phyloP scores from a whole-genome alignment of 2,329 filamentous ascomycete species.

The Monilinia aucupariae region DNA sequence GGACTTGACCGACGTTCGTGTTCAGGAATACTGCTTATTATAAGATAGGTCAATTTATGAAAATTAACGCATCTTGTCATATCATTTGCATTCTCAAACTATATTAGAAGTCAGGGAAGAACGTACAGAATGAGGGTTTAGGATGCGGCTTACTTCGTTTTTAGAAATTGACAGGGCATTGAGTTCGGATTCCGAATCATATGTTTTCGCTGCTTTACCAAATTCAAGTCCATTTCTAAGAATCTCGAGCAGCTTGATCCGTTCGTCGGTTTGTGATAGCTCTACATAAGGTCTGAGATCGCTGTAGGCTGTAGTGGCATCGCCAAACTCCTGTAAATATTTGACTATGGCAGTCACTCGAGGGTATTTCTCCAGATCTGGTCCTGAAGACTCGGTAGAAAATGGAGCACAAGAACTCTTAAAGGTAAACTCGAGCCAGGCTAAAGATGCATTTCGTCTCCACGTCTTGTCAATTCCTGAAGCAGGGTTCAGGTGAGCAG shows the following conservation, averaged over 20 bases:
- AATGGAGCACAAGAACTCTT: slow-evolving; percentile 17
- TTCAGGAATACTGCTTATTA: slow-evolving; percentile 29
- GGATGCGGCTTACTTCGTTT: slow-evolving; percentile 7
- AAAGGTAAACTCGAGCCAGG: slow-evolving; percentile 29
- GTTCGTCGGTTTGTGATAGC: slow-evolving; percentile 22
- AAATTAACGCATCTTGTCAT: slow-evolving; percentile 29
- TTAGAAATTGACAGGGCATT: not conserved
- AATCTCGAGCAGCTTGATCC: slow-evolving; percentile 19
- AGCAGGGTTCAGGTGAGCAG: slow-evolving; percentile 31
- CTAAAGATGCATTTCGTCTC: slow-evolving; percentile 35
- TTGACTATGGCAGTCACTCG: slow-evolving; percentile 24
- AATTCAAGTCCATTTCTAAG: slow-evolving; percentile 17
- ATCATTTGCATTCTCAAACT: slow-evolving; percentile 13
- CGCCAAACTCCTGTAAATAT: slow-evolving; percentile 32
- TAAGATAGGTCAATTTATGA: slow-evolving; percentile 31
- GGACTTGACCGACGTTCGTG: slow-evolving; percentile 20
- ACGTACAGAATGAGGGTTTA: not conserved
- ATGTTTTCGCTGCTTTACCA: not conserved
- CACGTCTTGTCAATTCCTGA: slow-evolving; percentile 35
- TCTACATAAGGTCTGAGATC: slow-evolving; percentile 33
- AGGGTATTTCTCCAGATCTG: slow-evolving; percentile 7
- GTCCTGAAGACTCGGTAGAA: not conserved
- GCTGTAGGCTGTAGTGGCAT: slow-evolving; percentile 31
- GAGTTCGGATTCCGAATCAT: not conserved
- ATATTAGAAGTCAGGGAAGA: not conserved